Conservation (phyloP, 2,329 filamentous ascomycete species). For the Ramichloridium luteum region DNA sequence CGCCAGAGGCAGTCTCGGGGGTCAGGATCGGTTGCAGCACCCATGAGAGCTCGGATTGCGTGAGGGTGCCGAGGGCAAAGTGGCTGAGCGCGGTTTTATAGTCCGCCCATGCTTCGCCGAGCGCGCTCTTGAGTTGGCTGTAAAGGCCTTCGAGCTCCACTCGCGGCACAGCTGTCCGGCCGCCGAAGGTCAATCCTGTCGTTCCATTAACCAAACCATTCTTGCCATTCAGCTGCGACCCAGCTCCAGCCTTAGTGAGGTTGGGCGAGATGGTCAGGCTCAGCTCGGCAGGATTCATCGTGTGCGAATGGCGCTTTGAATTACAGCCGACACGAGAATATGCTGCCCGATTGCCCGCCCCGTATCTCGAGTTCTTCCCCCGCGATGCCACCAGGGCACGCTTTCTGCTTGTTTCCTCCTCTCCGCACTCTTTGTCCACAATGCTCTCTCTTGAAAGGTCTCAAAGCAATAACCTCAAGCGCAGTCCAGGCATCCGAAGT, state of each 20-base stretch:
- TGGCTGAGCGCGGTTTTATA: conserved; percentile 48
- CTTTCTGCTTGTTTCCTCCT: too few species aligned
- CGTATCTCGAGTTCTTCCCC: too few species aligned
- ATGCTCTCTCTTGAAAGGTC: too few species aligned
- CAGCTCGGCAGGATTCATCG: conserved; percentile 26
- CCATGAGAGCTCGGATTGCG: conserved; percentile 48
- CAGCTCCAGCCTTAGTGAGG: conserved; percentile 17
- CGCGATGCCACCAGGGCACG: too few species aligned
- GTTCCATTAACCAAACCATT: background rate
- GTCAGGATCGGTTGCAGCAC: conserved; percentile 45
- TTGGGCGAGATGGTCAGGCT: conserved; percentile 13
- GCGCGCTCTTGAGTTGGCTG: conserved; percentile 45
- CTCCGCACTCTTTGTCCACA: too few species aligned
- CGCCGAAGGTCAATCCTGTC: conserved; percentile 2
- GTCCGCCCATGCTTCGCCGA: conserved; percentile 47
- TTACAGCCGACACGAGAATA: too few species aligned
- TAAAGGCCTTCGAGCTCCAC: conserved; percentile 53
- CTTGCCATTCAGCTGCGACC: conserved; percentile 7
- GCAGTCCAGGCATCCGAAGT: too few species aligned
- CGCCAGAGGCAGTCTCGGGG: conserved; percentile 21
- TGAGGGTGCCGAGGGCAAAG: conserved; percentile 48
- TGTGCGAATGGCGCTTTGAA: too few species aligned
- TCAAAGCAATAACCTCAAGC: too few species aligned
- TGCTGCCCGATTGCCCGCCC: too few species aligned
- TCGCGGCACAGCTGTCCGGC: conserved; percentile 42